A percentile compares a stretch with the other conserved stretches of the same genome.
Conservation (phyloP, 2,329 filamentous ascomycete species). For the Fusarium chuoi region DNA sequence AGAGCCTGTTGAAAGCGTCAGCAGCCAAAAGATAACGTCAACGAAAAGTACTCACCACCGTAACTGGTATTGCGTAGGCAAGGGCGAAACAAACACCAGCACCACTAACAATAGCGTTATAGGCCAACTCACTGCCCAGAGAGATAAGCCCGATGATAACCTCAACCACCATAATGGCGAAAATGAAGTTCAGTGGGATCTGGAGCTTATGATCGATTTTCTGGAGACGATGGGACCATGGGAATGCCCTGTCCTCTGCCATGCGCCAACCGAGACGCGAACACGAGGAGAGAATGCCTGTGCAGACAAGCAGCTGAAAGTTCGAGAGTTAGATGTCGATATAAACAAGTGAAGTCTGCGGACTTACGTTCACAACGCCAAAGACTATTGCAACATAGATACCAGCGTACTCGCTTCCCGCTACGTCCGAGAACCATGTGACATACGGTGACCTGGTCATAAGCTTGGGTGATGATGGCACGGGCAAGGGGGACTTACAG, state of each 20-base stretch:
- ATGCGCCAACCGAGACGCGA: slow-evolving; percentile 24
- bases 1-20: background rate
- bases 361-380: slow-evolving; percentile 5
- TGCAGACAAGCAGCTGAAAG: slow-evolving; percentile 2
- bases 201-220: background rate
- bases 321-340: background rate
- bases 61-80: slow-evolving; percentile 11
- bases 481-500: background rate
- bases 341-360: background rate
- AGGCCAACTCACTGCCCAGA: slow-evolving; percentile 9
- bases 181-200: slow-evolving; percentile 8
- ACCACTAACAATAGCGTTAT: slow-evolving; percentile 18
- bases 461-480: background rate
- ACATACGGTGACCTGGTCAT: background rate
- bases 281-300: background rate
- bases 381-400: slow-evolving; percentile 10
- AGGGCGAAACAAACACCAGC: background rate
- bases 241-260: slow-evolving; percentile 19
- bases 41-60: background rate
- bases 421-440: slow-evolving; percentile 15
- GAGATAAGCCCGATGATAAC: slow-evolving; percentile 11
- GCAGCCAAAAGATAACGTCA: rapidly evolving
- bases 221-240: background rate
- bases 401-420: background rate
- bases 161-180: background rate